Base-by-base conservation (phyloP, 2,329 filamentous ascomycete species). In the Macrophomina pseudophaseolina region DNA sequence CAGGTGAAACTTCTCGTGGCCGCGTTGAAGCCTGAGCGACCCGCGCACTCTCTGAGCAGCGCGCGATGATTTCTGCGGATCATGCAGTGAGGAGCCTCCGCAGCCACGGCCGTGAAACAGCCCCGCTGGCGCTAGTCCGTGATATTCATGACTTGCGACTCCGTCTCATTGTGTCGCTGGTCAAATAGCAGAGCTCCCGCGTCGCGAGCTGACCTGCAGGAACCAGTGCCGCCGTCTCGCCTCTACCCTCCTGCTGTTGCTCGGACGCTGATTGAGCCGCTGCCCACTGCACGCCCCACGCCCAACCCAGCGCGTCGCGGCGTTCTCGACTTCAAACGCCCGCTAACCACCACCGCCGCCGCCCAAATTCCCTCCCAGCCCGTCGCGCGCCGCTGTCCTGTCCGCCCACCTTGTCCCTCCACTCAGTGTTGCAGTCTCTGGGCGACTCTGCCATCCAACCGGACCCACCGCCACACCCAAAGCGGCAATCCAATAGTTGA, bases 401-500 rank as follows among this genome's bases (percentile, higher is more conserved):
- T 46, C 54, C 30, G 42, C 56, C 28, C 40, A 23, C 42, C 40
- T 59, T 35, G 58, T 23, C 38, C 58, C 30, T 32, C 46, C 58
- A n/a, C 33, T 56, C 35, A 44, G 33, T 14, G 53, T 35, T 38
- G 58, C 18, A 38, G 42, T 32, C 23, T 33, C 46, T 62, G 58
- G 49, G 44, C 58, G 58, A 49, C 58, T 62, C 44, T 49, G 12
- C 32, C 30, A 42, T 49, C 32, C 30, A 28, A 7, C 51, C 51
- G 53, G 63, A 58, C 63, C 63, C 63, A 65, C 63, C 52, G 64
- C 28, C 18, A 18, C 54, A 44, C 64, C 64, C 33, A 66, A 66
- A 66, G 53, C 54, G 64, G 64, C 64, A 66, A 66, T 59, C 63
- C 63, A 65, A 65, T 65, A 65, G 63, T 65, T 30, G 38, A 42